Base-by-base conservation (phyloP, 2,329 filamentous ascomycete species). In the Scytalidium sp. region DNA sequence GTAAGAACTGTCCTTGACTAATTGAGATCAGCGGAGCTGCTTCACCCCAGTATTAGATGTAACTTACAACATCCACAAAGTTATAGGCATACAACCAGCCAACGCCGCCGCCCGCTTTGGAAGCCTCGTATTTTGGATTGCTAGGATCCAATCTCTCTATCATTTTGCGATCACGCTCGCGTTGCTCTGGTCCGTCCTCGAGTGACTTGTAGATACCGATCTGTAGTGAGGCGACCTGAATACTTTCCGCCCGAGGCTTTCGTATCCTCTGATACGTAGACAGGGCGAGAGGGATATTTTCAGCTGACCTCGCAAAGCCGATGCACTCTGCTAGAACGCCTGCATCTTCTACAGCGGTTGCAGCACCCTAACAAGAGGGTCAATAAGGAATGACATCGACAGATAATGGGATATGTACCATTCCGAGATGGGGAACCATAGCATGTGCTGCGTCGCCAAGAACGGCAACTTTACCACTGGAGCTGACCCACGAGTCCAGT, bases 311-410 rank as follows among this genome's bases (percentile, higher is more conserved):
- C 3, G 73, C 60, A 1, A 65, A 52, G 8, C 51, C 55, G 3
- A 75, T 55, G 0, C 63, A 63, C 7, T 56, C 54, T 1, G 67
- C 67, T 1, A 74, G 58, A 3, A 67, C 66, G 3, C 66, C 67
- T 5, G 66, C 70, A 47, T 74, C 71, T 55, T 74, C 71, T 3
- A 74, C 64, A 0, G 69, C 68, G 61, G 72, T 73, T 2, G 70
- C 70, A 0, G 70, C 70, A 1, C 71, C 70, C 43, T 50, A 40
- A 15, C 17, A 45, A 17, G 57, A 70, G 66, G 1, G 68, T 66
- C 67, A 71, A 69, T 4, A 71, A 55, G 6, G 71, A 56, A 2
- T 70, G 42, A 29, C 25, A 29, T 29, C 8, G 25, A 13, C 25
- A 29, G 25, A 13, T 8, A 13, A 13, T 29, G 25, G 25, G 25